Percentiles rank a stretch among this genome's conserved stretches.
phyloP scores from a whole-genome alignment of 345 rosid genomes.

The Microthlaspi erraticum region DNA sequence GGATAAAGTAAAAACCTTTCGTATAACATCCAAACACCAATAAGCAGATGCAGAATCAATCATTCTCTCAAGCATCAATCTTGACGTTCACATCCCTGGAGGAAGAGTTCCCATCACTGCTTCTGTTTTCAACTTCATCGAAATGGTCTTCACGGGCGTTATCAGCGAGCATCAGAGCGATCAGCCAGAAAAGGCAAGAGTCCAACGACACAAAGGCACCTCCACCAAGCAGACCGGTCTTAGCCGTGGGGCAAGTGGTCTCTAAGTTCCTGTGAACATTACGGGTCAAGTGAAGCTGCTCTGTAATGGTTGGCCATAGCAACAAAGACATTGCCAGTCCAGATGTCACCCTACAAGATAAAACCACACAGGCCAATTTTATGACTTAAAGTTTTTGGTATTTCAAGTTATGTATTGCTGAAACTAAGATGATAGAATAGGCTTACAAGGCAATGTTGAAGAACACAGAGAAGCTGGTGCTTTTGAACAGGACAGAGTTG shows the following conservation, averaged over 20 bases:
- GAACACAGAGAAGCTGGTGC: conserved; percentile 63
- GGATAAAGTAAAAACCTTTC: background rate
- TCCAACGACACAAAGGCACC: conserved; percentile 83
- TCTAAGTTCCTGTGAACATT: conserved; percentile 59
- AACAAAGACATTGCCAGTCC: conserved; percentile 65
- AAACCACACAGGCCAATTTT: background rate
- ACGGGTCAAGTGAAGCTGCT: conserved; percentile 66
- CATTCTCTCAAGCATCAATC: conserved; percentile 36
- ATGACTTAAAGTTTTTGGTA: background rate
- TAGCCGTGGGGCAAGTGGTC: conserved; percentile 78
- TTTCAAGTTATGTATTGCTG: background rate
- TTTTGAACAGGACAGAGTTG: conserved; percentile 61
- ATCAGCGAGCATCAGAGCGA: conserved; percentile 76
- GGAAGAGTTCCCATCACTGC: conserved; percentile 34
- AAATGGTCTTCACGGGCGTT: conserved; percentile 88
- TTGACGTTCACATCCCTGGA: conserved; percentile 43
- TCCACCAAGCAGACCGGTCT: conserved; percentile 83
- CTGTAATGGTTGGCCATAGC: conserved; percentile 80
- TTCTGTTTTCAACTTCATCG: conserved; percentile 51
- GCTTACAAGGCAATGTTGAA: conserved; percentile 83
- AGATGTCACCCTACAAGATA: conserved; percentile 53
- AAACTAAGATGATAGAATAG: conserved; percentile 15
- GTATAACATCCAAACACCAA: conserved; percentile 20
- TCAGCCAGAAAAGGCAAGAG: conserved; percentile 79
- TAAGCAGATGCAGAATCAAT: conserved; percentile 11